Conservation (phyloP, 2,329 filamentous ascomycete species). For the Ophiocordyceps camponoti-leonardi region DNA sequence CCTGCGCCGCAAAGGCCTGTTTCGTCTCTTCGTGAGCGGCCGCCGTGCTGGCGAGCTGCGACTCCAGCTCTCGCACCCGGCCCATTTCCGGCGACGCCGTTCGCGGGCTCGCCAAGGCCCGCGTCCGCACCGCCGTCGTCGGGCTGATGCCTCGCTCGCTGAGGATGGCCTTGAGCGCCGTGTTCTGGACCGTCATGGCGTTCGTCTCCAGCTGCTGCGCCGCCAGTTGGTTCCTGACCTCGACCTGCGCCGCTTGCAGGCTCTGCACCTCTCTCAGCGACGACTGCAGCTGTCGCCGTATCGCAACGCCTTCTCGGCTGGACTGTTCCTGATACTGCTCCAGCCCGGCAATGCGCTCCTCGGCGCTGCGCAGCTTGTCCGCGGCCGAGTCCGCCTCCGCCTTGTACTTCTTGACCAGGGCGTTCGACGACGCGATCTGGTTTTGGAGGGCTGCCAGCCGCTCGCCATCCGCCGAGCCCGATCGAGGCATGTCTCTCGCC, state of each 20-base stretch:
- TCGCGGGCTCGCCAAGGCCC: conserved; percentile 50
- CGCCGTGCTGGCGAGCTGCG: conserved; percentile 61
- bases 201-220: conserved; percentile 87
- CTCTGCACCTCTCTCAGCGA: conserved; percentile 69
- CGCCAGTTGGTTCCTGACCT: conserved; percentile 67
- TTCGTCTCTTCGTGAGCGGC: conserved; percentile 79
- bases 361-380: conserved; percentile 78
- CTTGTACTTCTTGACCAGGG: conserved; percentile 74
- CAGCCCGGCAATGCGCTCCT: conserved; percentile 90
- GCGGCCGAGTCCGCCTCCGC: conserved; percentile 72
- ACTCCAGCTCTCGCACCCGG: conserved; percentile 70
- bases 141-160: conserved; percentile 76
- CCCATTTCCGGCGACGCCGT: conserved; percentile 66
- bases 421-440: conserved; percentile 63
- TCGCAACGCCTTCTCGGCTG: conserved; percentile 77
- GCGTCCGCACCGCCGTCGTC: conserved; percentile 51
- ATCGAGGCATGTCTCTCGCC: conserved; percentile 30
- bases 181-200: conserved; percentile 80
- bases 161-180: conserved; percentile 82
- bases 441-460: conserved; percentile 59
- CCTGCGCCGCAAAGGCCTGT: conserved; percentile 55
- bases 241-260: conserved; percentile 64
- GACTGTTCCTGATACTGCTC: conserved; percentile 97
- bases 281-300: conserved; percentile 77
- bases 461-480: conserved; percentile 37